These are phyloP conservation scores for Pestalotiopsis sp. DNA, from an alignment of 2,329 filamentous ascomycete species.

Conservation along the genomic window DNA sequence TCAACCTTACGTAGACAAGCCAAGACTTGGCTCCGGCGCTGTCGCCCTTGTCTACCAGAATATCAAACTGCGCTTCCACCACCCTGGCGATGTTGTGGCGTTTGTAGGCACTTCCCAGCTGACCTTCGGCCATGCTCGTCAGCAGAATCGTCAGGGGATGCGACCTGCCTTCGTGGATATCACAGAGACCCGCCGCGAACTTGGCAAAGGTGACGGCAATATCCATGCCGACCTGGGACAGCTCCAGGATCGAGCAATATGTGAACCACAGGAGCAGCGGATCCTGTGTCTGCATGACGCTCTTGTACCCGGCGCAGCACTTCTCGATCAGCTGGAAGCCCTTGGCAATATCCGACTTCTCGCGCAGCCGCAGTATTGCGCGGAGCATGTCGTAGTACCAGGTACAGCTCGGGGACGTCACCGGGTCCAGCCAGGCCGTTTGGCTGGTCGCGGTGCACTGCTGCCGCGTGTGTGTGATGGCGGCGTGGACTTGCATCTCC, in stretches of 20 bases:
- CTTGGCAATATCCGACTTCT: not conserved
- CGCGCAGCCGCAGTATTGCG: not conserved
- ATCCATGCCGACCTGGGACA: not conserved
- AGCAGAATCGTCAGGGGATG: not conserved
- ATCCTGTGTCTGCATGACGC: not conserved
- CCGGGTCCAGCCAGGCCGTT: not conserved
- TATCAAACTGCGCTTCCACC: slow-evolving; percentile 1
- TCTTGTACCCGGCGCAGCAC: not conserved
- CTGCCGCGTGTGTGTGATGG: not conserved
- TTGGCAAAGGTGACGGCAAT: not conserved
- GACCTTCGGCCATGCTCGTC: not conserved
- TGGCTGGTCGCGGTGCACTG: not conserved
- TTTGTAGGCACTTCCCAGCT: not conserved
- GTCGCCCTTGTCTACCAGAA: not conserved
- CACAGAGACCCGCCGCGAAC: not conserved
- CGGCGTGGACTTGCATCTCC: not conserved
- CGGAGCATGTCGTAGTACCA: not conserved
- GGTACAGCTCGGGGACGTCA: not conserved
- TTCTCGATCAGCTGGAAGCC: not conserved
- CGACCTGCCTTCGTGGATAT: not conserved
- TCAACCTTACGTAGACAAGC: not conserved
- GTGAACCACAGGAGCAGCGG: not conserved
- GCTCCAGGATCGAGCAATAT: not conserved
- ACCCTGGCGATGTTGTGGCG: not conserved
- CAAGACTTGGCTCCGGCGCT: not conserved